Conservation (phyloP, 306 rosid species). For the Psophocarpus tetragonolobus region DNA sequence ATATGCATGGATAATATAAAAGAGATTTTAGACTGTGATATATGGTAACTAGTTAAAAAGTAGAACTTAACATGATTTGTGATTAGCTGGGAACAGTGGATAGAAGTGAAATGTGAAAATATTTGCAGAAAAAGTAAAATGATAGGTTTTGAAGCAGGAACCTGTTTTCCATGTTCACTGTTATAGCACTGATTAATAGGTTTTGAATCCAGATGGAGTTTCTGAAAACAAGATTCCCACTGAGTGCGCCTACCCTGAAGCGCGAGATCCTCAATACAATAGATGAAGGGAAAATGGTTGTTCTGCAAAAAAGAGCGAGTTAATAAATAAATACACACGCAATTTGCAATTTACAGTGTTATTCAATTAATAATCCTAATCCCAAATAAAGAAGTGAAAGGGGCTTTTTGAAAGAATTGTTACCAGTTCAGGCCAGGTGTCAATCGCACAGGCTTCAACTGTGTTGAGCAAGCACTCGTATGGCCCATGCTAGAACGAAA, state of each 20-base stretch:
- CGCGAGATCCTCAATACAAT: constrained; percentile 66
- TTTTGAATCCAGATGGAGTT: constrained; percentile 63
- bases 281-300: constrained; percentile 73
- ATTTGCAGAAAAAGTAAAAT: too few species aligned
- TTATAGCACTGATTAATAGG: constrained; percentile 62
- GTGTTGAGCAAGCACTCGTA: constrained; percentile 83
- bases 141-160: constrained; percentile 49
- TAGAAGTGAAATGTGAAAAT: too few species aligned
- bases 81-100: too few species aligned
- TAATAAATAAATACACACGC: constrained; percentile 2
- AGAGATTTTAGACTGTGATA: too few species aligned
- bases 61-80: too few species aligned
- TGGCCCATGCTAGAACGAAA: constrained; percentile 94
- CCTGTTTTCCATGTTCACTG: constrained; percentile 73
- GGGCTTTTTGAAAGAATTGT: constrained; percentile 16
- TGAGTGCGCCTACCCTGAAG: constrained; percentile 30
- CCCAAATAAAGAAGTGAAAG: constrained; percentile 5
- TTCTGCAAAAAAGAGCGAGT: constrained; percentile 46
- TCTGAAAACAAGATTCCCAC: constrained; percentile 78
- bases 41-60: too few species aligned
- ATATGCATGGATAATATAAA: too few species aligned
- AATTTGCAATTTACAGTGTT: too few species aligned
- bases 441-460: constrained; percentile 82
- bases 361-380: not conserved
- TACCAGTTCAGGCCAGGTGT: constrained; percentile 79